These are phyloP conservation scores for Fusarium penzigii DNA, from an alignment of 2,329 filamentous ascomycete genomes.

Conservation along the genomic window DNA sequence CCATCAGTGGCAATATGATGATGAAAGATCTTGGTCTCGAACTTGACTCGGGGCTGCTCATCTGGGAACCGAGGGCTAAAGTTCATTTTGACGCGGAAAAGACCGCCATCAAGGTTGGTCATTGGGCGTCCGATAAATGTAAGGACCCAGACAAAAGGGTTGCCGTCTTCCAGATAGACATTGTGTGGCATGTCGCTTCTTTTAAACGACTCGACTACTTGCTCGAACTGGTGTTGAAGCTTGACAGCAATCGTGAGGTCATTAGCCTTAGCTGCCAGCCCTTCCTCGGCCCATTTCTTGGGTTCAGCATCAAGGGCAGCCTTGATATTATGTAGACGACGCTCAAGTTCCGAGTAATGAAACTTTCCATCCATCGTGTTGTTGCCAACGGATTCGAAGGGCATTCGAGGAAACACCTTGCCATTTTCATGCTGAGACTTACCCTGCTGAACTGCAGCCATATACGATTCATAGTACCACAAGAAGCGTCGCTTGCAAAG, in stretches of 20 bases:
- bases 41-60: constrained; percentile 80
- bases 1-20: constrained; percentile 81
- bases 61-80: constrained; percentile 86
- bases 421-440: constrained; percentile 64
- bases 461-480: constrained; percentile 93
- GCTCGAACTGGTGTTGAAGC: constrained; percentile 80
- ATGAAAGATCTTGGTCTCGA: constrained; percentile 84
- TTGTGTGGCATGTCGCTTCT: constrained; percentile 71
- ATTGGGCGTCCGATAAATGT: constrained; percentile 91
- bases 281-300: constrained; percentile 69
- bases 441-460: constrained; percentile 68
- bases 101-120: constrained; percentile 89
- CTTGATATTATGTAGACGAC: constrained; percentile 69
- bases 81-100: constrained; percentile 78
- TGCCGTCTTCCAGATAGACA: constrained; percentile 73
- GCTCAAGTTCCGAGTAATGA: constrained; percentile 73
- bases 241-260: constrained; percentile 79
- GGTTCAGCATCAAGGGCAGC: constrained; percentile 72
- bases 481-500: constrained; percentile 88
- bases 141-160: constrained; percentile 86
- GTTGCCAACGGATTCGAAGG: constrained; percentile 69
- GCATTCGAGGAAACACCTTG: constrained; percentile 74
- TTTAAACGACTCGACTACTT: constrained; percentile 76
- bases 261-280: constrained; percentile 60
- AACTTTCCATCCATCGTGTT: constrained; percentile 89